These are phyloP conservation scores for Casaregolazyma lundiana DNA, from an alignment of 1,139 yeast species.

Conservation along the genomic window DNA sequence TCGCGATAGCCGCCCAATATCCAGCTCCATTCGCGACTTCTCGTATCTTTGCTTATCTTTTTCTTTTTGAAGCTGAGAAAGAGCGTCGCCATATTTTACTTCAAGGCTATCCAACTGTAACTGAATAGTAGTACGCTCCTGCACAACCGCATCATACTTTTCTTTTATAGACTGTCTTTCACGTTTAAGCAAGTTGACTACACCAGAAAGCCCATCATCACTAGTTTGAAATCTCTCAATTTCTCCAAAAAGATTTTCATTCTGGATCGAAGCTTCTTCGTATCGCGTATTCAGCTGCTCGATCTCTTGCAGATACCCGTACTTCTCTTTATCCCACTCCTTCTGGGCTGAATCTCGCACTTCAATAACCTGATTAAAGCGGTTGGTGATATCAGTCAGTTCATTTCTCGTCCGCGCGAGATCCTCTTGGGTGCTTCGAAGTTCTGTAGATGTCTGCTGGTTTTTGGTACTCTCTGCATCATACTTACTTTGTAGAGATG, in stretches of 20 bases:
- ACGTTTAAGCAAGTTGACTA: conserved; percentile 61
- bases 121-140: conserved; percentile 47
- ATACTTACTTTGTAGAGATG: conserved; percentile 52
- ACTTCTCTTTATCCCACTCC: conserved; percentile 43
- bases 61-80: conserved; percentile 29
- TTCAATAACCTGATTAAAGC: conserved; percentile 32
- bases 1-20: conserved; percentile 51
- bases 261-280: conserved; percentile 61
- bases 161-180: conserved; percentile 72
- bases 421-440: conserved; percentile 44
- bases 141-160: conserved; percentile 46
- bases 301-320: conserved; percentile 51
- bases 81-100: conserved; percentile 32
- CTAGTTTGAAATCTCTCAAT: conserved; percentile 42
- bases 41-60: conserved; percentile 42
- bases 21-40: conserved; percentile 33
- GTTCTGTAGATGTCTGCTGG: conserved; percentile 47
- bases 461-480: conserved; percentile 56
- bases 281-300: conserved; percentile 43
- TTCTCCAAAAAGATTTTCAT: conserved; percentile 63
- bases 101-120: conserved; percentile 32
- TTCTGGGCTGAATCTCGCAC: conserved; percentile 37
- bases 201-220: conserved; percentile 46
- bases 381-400: conserved; percentile 35
- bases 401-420: conserved; percentile 38